Evolutionary conservation across 2,329 filamentous ascomycete species (phyloP), one percentile per base, ranked within the genome.

Genomic region (Rhynchosporium graminicola): DNA sequence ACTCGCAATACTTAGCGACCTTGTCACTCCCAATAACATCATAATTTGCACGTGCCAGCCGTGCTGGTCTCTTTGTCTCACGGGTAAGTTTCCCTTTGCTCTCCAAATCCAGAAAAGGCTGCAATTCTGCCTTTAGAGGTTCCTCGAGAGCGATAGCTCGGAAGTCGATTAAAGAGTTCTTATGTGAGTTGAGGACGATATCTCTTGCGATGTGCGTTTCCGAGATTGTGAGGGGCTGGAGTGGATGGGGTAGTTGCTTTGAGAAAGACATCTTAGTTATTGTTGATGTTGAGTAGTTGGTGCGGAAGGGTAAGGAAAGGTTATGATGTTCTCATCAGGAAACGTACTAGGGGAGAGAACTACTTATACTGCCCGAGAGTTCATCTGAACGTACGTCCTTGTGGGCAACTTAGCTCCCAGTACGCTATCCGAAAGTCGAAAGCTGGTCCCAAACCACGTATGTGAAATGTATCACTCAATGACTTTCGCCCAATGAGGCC

Each of bases 111-210:
- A 84, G 72, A 68, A 82, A 85, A 2, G 76, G 76, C 31, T 80
- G 69, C 4, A 83, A 77, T 54, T 81, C 76, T 7, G 73, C 70
- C 74, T 86, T 86, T 4, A 78, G 73, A 2, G 83, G 82, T 69
- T 86, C 82, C 43, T 79, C 75, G 8, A 86, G 75, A 12, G 79
- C 87, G n/a, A 88, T 77, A 29, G 79, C 77, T 71, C 87, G 87
- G 78, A 86, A 88, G 57, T 85, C 81, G 48, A 87, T 77, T 5
- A 80, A 81, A n/a, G 62, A 63, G n/a, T 52, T 56, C n/a, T 55
- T 56, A n/a, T 65, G 56, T 54, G 56, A n/a, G 42, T 52, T 38
- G 13, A 79, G 69, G 57, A 83, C 71, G 20, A 79, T 72, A 77
- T 79, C 43, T 73, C 77, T 2, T 80, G 85, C 82, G 80, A 85